These are phyloP conservation scores for Basidiobolus meristosporus DNA, from an alignment of 371 early-diverging fungal species.

Conservation along the genomic window DNA sequence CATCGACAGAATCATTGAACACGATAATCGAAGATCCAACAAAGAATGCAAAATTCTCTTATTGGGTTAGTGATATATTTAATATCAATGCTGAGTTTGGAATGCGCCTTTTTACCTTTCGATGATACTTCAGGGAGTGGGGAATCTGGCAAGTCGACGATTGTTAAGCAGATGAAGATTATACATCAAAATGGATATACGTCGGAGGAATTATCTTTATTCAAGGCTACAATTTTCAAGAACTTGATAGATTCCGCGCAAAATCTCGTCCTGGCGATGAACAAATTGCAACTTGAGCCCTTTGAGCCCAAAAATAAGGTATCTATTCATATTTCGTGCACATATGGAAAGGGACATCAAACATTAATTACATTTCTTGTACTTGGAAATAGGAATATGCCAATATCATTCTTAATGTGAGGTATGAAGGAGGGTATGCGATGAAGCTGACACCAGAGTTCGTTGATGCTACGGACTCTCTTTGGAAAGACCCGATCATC, in stretches of 20 bases:
- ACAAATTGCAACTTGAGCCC: background rate
- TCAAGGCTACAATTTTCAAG: constrained; percentile 51
- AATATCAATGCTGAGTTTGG: too few species aligned
- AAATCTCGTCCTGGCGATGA: constrained; percentile 35
- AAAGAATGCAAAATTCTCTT: too few species aligned
- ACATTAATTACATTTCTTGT: too few species aligned
- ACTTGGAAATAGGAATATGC: too few species aligned
- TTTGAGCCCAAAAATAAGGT: constrained; percentile 8
- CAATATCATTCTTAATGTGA: too few species aligned
- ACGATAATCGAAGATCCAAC: too few species aligned
- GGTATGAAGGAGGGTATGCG: too few species aligned
- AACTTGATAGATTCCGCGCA: constrained; percentile 63
- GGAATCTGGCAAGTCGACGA: constrained; percentile 82
- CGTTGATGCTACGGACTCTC: constrained; percentile 30
- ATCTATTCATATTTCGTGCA: too few species aligned
- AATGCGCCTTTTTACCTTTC: too few species aligned
- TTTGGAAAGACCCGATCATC: constrained; percentile 48
- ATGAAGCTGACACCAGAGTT: constrained; percentile 26
- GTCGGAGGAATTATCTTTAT: constrained; percentile 53
- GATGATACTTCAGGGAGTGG: constrained; percentile 67
- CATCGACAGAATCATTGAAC: too few species aligned
- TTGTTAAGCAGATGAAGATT: constrained; percentile 87
- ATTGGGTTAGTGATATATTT: too few species aligned
- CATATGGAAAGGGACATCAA: too few species aligned
- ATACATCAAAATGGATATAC: constrained; percentile 78